phyloP scores from a whole-genome alignment of 2,329 filamentous ascomycete genomes.

The Trichoderma atroviride region DNA sequence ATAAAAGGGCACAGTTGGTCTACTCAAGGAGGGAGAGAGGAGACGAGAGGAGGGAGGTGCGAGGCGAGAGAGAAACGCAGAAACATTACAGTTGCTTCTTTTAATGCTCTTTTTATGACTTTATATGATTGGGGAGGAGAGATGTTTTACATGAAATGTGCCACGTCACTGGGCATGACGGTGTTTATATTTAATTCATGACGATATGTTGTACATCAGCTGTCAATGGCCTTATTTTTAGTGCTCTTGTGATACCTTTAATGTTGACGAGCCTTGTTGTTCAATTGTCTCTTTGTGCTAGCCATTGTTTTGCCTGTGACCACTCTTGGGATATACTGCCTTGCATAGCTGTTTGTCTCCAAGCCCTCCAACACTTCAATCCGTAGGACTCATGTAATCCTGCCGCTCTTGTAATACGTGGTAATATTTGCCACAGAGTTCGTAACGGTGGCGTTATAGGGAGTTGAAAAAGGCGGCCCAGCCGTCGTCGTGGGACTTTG shows the following conservation, averaged over 20 bases:
- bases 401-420: not conserved
- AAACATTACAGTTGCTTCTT: slow-evolving; percentile 3
- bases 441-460: not conserved
- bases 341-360: not conserved
- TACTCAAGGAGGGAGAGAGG: not conserved
- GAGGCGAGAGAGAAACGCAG: not conserved
- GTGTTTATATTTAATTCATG: slow-evolving; percentile 12
- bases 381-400: not conserved
- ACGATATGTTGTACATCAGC: slow-evolving; percentile 20
- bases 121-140: slow-evolving; percentile 4
- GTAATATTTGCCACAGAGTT: not conserved
- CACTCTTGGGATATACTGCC: not conserved
- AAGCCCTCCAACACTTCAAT: not conserved
- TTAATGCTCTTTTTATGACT: slow-evolving; percentile 20
- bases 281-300: not conserved
- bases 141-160: slow-evolving; percentile 14
- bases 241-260: slow-evolving; percentile 11
- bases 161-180: slow-evolving; percentile 17
- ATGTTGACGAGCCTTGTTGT: not conserved
- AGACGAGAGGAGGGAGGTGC: too few species aligned
- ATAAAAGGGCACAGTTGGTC: slow-evolving; percentile 1
- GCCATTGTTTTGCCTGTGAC: not conserved
- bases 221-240: not conserved
- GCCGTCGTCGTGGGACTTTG: not conserved
- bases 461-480: not conserved